Base-by-base conservation (phyloP, 805 yeast genomes). In the Saccharomycopsis sp. region DNA sequence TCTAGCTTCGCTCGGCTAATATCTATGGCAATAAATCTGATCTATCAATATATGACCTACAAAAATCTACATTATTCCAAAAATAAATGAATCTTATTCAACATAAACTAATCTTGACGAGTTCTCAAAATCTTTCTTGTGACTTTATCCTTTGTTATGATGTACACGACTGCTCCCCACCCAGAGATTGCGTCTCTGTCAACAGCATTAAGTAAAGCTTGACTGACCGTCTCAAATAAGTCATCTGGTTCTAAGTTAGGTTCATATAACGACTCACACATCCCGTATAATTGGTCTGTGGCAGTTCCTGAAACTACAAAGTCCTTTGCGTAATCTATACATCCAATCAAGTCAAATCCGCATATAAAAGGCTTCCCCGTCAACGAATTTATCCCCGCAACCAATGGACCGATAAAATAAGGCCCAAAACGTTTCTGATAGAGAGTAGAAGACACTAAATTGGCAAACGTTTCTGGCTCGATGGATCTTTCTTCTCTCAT, bases 131-230 rank as follows among this genome's bases (percentile, higher is more conserved):
- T 83, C 69, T 96, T 84, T 76, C 86, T 91, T 57, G 84, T 81
- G 59, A 94, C 96, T 73, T 89, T 88, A 70, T 93, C 98, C 74
- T 91, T 91, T 53, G 96, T 89, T 56, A 94, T 83, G 57, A 94
- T 77, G 73, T 93, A 93, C 23, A 94, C 98, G 17, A 89, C 87
- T 7, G 96, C 97, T 68, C 99, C 99, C 97, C 97, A 94, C 64
- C 99, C 99, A 34, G 96, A 86, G 59, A 94, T 78, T 3, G 97
- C 96, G 73, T 94, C 99, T 78, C 99, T 87, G 73, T 94, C 99
- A 42, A 88, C 96, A 19, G 97, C 98, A 70, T 88, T 90, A 76
- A 94, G 77, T 60, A 94, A 76, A 0, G 97, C 93, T 74, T 94
- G 99, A 65, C 96, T 85, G 64, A 91, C 87, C 47, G 98, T 93